Percentiles rank a stretch among this genome's conserved stretches.
These are phyloP conservation scores for Populus alba DNA, from an alignment of 345 rosid genomes.

Conservation along the genomic window DNA sequence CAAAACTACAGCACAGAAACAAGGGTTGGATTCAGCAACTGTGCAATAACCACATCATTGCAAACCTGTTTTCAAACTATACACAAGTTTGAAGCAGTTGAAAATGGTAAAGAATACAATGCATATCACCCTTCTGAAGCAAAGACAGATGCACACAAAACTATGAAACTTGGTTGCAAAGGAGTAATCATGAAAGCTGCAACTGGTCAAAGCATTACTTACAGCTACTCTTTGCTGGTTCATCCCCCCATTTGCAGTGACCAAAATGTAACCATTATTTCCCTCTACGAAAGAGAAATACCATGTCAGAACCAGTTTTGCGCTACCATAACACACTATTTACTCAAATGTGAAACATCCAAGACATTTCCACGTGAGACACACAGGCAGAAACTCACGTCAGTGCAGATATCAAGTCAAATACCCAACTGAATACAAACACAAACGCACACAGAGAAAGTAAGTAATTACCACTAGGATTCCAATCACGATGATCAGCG, in stretches of 20 bases:
- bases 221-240: constrained; percentile 98
- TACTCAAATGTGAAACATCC: not conserved
- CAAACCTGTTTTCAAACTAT: constrained; percentile 57
- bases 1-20: constrained; percentile 25
- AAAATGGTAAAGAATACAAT: constrained; percentile 1
- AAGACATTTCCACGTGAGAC: not conserved
- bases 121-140: not conserved
- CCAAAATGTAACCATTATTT: constrained; percentile 78
- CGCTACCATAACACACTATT: not conserved
- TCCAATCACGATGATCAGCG: constrained; percentile 73
- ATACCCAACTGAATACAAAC: not conserved
- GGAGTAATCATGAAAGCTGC: not conserved
- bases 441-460: constrained; percentile 8
- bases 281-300: constrained; percentile 47
- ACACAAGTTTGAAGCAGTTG: constrained; percentile 10
- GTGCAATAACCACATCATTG: constrained; percentile 79
- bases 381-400: not conserved
- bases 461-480: constrained; percentile 47
- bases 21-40: constrained; percentile 80
- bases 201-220: constrained; percentile 35
- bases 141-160: not conserved
- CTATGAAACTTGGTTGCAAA: not conserved
- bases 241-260: constrained; percentile 97
- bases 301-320: constrained; percentile 3
- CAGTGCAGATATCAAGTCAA: not conserved